Conservation (phyloP, 1,139 yeast species). For the Geotrichum cucujoidarum region DNA sequence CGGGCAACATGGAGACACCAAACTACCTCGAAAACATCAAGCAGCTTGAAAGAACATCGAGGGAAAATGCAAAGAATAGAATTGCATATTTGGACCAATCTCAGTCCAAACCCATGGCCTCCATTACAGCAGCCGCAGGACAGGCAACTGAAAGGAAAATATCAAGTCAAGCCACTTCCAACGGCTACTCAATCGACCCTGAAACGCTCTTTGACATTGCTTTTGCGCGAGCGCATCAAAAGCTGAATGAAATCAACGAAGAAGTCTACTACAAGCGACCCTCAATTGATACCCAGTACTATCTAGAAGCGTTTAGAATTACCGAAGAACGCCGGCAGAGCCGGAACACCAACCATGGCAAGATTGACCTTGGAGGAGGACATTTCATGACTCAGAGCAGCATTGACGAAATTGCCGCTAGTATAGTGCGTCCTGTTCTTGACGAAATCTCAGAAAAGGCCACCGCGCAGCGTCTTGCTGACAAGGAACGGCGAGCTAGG, state of each 20-base stretch:
- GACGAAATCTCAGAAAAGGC: slow-evolving; percentile 69
- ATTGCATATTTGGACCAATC: slow-evolving; percentile 27
- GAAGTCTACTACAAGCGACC: slow-evolving; percentile 37
- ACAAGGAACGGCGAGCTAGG: slow-evolving; percentile 51
- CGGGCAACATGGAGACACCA: neutral
- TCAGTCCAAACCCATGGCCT: neutral
- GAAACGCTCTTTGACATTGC: slow-evolving; percentile 35
- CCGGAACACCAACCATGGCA: slow-evolving; percentile 50
- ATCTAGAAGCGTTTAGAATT: slow-evolving; percentile 42
- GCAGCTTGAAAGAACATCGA: slow-evolving; percentile 32
- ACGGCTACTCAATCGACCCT: slow-evolving; percentile 13
- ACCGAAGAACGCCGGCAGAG: slow-evolving; percentile 65
- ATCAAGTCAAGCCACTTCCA: neutral
- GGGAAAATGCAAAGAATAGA: slow-evolving; percentile 32
- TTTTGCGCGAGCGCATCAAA: slow-evolving; percentile 34
- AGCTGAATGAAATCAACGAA: slow-evolving; percentile 39
- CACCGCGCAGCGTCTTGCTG: slow-evolving; percentile 61
- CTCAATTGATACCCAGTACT: slow-evolving; percentile 31
- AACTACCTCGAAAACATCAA: slow-evolving; percentile 22
- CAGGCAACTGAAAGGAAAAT: neutral
- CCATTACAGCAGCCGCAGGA: neutral
- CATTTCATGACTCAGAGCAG: slow-evolving; percentile 69
- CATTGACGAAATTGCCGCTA: slow-evolving; percentile 73
- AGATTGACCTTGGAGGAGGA: slow-evolving; percentile 85
- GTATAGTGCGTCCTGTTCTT: slow-evolving; percentile 78